These are phyloP conservation scores for Anthracocystis setariae DNA, from an alignment of 1,284 basidiomycete genomes.

Conservation along the genomic window DNA sequence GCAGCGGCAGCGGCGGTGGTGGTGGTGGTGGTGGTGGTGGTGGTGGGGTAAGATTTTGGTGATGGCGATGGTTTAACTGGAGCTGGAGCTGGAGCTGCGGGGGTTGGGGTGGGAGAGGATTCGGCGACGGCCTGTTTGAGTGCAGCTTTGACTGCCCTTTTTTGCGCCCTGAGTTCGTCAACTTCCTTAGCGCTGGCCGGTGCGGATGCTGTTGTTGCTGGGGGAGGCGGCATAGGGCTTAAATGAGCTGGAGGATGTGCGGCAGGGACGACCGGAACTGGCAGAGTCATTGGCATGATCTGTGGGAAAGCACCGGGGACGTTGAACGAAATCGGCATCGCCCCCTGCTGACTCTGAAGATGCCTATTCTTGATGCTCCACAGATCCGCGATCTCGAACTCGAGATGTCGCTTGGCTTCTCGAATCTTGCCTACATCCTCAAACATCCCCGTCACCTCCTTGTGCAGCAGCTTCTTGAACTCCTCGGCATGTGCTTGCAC, in stretches of 20 bases:
- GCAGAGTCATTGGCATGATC: constrained; percentile 15
- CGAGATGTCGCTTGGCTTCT: constrained; percentile 54
- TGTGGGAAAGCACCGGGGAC: constrained; percentile 33
- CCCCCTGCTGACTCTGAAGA: constrained; percentile 12
- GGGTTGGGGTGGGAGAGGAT: constrained; percentile 5
- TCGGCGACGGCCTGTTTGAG: constrained; percentile 35
- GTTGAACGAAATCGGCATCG: constrained; percentile 13
- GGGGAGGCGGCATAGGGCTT: constrained; percentile 16
- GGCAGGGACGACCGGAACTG: constrained; percentile 15
- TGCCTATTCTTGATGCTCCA: constrained; percentile 56
- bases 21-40: constrained; percentile 11
- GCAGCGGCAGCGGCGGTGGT: constrained; percentile 6
- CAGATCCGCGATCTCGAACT: constrained; percentile 59
- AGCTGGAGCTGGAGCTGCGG: constrained; percentile 6
- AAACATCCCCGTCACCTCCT: constrained; percentile 58
- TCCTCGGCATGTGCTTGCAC: constrained; percentile 58
- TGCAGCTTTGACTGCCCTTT: constrained; percentile 38
- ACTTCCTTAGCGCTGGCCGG: not conserved
- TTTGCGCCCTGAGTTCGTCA: constrained; percentile 19
- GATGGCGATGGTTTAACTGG: constrained; percentile 12
- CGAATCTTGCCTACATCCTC: constrained; percentile 63
- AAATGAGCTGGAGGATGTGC: constrained; percentile 21
- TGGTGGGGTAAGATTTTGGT: not conserved
- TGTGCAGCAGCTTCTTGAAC: constrained; percentile 49
- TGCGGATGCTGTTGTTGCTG: constrained; percentile 3